Evolutionary conservation across 1,284 basidiomycete species (phyloP), one percentile per base, ranked within the genome.

Genomic region (Cerioporus squamosus): DNA sequence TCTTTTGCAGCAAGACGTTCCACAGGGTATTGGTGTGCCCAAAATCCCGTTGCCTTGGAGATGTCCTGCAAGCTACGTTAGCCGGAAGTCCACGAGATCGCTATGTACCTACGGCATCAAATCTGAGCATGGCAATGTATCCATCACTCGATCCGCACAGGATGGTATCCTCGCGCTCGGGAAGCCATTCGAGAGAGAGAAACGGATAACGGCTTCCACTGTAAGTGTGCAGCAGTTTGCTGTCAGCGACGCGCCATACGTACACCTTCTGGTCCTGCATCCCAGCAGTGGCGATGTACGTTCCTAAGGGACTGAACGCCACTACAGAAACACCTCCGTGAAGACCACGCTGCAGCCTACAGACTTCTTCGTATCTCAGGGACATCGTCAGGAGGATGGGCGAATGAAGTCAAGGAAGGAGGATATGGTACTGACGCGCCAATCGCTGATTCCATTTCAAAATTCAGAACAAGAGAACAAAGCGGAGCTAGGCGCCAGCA

Each of bases 61-160:
- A 20, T 15, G 2, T n/a, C 38, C 50, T 48, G 10, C 12, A n/a
- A 17, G 2, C 4, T 14, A 20, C 1, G 39, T 22, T 8, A 45
- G 17, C 9, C 5, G 1, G 9, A 3, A 6, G 14, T 45, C 20
- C 17, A 18, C n/a, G 2, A 20, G 7, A 20, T n/a, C n/a, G 29
- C 31, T 17, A 12, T n/a, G 14, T 2, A 45, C 44, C 2, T 18
- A 57, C 50, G 15, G 26, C 2, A 10, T 24, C 12, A n/a, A 57
- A 46, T 29, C 14, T 33, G 17, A 57, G 38, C 2, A 47, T 20
- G 9, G 44, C 45, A 3, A 57, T 47, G 4, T 43, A 48, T 1
- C 56, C 56, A 7, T 47, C 40, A 9, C 44, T 36, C 17, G 50
- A 43, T 2, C 56, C 56, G 39, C 56, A 57, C 2, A 57, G 29